Evolutionary conservation across 2,329 filamentous ascomycete species (phyloP), one percentile per base, ranked within the genome.

Genomic region (Didymella pomorum): DNA sequence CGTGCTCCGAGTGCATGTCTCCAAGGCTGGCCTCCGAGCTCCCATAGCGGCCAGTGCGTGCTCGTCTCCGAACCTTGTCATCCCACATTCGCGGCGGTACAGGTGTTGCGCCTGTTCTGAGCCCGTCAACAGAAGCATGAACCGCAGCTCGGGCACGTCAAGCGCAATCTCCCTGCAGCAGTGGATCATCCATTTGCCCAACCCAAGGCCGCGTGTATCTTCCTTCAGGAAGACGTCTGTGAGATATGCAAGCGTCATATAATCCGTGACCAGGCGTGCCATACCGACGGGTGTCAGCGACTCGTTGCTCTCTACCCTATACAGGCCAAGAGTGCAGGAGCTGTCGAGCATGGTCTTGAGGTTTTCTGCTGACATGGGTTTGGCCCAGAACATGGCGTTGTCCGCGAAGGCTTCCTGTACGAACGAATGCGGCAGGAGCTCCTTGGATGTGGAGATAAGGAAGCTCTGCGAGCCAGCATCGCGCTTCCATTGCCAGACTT

Each of bases 201-300:
- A 79, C 0, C 89, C 88, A 10, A 81, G 78, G 4, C 84, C 82
- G 69, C 89, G 87, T 66, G 86, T 84, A 37, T 83, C 80, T 0
- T 83, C 79, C 2, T 86, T 72, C 21, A 91, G 79, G 72, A 89
- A 91, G 20, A 91, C 86, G 68, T 91, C 89, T 25, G 88, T 89
- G 37, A 89, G 76, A 66, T 90, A 92, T 31, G 84, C 87, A 65
- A 91, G 86, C 0, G 88, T 89, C 45, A 86, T 82, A 67, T 85
- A 83, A 74, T 92, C 90, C 9, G 89, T 92, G 50, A 92, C 79
- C n/a, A 90, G 74, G 31, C 89, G 81, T 1, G 82, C 83, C 55
- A 88, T 81, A 0, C 87, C 87, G 47, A 89, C 79, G 65, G 82
- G 78, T n/a, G 73, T 71, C 10, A 66, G 69, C 25, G 48, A 23